Base-by-base conservation (phyloP, 2,329 filamentous ascomycete species). In the Graphilbum ipis-grandicollis region DNA sequence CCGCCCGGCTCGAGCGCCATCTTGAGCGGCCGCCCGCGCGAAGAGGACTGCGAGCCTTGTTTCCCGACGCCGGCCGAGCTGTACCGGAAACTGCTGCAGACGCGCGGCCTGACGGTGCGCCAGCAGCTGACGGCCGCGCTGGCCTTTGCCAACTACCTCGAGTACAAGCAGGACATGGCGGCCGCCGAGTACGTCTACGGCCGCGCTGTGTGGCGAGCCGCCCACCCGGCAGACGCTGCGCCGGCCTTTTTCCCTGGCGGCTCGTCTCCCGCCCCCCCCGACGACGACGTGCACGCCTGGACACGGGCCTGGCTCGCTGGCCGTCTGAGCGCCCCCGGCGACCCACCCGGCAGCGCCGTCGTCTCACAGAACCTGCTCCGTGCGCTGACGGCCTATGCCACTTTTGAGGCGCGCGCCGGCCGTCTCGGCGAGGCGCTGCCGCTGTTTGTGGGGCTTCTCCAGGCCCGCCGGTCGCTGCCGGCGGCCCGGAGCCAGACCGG, bases 121-220 rank as follows among this genome's bases (percentile, higher is more conserved):
- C 84, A 96, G 55, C 76, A 75, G 48, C 63, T 94, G 36, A 76
- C 88, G 40, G 85, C 86, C 4, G 79, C 82, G 4, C 59, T 93
- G 31, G 78, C 77, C 1, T 93, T 86, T 52, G 88, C 79, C 2
- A 78, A 82, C 38, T 94, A 81, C 71, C 65, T 93, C 29, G 80
- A 85, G 45, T 88, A 73, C 57, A 88, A 86, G 57, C 65, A 71
- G 2, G 53, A 47, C 31, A 5, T 5, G 7, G 39, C 32, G 2
- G 39, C 39, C 1, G 45, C 45, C 10, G 42, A 35, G 3, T 28
- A 38, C 21, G 29, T 46, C 8, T 44, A 43, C 33, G 35, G 23
- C 1, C 38, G 33, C 23, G 42, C 43, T 2, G 39, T 46, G 18
- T 18, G 40, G 28, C 35, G 31, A 12, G 37, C 43, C 3, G 33